Evolutionary conservation across 148 eudicot genomes (phyloP).

Genomic region (Camellia granthamiana): DNA sequence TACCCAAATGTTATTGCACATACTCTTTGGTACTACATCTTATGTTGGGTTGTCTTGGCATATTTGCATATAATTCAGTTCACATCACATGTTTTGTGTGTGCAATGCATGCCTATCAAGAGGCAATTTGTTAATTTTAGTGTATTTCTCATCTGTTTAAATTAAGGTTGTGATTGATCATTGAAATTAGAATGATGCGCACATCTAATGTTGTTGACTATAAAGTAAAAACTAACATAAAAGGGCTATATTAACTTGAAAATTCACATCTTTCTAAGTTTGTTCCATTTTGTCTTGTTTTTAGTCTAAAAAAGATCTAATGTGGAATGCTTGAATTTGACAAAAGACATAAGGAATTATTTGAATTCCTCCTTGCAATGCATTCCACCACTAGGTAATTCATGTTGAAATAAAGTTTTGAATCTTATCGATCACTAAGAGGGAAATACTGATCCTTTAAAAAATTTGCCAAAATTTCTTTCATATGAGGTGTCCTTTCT

Average conservation of each 20-base stretch:
- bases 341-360: not conserved
- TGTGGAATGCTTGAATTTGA: not conserved
- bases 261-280: not conserved
- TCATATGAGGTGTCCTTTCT: not conserved
- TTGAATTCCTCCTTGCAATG: not conserved
- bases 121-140: not conserved
- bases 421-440: not conserved
- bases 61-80: not conserved
- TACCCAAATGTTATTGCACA: too few species aligned
- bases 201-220: not conserved
- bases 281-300: not conserved
- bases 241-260: not conserved
- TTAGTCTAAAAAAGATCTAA: not conserved
- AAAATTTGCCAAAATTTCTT: not conserved
- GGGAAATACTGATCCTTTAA: not conserved
- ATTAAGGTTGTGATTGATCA: not conserved
- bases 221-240: not conserved
- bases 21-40: not conserved
- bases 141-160: not conserved
- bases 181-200: too few species aligned
- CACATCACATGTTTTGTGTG: not conserved
- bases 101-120: not conserved
- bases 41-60: not conserved
- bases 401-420: not conserved
- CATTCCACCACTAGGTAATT: too few species aligned